phyloP scores from a whole-genome alignment of 306 rosid species.

The Vachellia collinsii region DNA sequence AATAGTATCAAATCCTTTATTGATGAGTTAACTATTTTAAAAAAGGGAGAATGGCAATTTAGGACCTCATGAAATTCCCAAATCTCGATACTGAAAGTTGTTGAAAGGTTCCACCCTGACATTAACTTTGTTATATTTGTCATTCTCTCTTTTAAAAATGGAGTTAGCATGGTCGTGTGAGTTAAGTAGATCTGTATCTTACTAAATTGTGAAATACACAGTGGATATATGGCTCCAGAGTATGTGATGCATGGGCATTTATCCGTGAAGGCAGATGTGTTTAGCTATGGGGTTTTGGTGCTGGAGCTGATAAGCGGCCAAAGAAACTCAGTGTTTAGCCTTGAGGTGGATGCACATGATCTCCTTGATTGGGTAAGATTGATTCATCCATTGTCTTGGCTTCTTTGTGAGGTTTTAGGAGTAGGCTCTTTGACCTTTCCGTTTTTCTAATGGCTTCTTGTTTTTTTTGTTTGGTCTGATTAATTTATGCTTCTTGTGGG shows the following conservation, averaged over 20 bases:
- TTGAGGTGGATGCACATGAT: conserved; percentile 37
- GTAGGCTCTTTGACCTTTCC: conserved; percentile 40
- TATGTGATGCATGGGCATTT: conserved; percentile 85
- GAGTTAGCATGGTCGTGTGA: background rate
- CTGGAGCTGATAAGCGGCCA: conserved; percentile 81
- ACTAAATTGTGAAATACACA: conserved; percentile 35
- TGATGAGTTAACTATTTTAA: background rate
- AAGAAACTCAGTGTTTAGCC: conserved; percentile 52
- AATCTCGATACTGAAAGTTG: background rate
- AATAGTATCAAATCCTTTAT: background rate
- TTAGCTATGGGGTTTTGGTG: conserved; percentile 87
- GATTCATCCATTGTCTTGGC: background rate
- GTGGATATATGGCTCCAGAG: conserved; percentile 98
- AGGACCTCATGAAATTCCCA: background rate
- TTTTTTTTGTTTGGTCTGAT: background rate
- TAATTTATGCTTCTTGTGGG: conserved; percentile 11
- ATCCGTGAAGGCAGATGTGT: conserved; percentile 82
- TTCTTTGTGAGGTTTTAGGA: conserved; percentile 7
- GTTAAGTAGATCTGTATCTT: background rate
- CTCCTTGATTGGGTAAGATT: conserved; percentile 53
- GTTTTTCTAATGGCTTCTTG: background rate
- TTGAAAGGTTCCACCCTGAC: background rate
- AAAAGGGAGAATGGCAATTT: background rate
- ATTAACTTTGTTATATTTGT: background rate
- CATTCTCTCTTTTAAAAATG: background rate